Percentiles rank a stretch among this genome's conserved stretches.
Evolutionary conservation across 2,329 filamentous ascomycete species (phyloP).

Genomic region (Aaosphaeria pasadenensis): DNA sequence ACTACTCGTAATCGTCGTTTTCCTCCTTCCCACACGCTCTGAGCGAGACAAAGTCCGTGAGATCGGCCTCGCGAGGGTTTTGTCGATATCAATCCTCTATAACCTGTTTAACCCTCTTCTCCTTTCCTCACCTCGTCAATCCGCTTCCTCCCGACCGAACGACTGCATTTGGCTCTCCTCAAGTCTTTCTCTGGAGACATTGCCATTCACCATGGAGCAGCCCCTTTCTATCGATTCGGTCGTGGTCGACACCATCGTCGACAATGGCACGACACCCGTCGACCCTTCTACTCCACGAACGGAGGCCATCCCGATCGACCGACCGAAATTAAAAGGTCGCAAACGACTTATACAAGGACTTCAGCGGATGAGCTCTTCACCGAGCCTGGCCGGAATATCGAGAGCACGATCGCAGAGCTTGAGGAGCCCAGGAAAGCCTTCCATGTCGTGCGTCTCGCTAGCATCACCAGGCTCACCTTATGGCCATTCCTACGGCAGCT

Average conservation of each 20-base stretch:
- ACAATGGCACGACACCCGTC: constrained; percentile 8
- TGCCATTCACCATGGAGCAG: constrained; percentile 22
- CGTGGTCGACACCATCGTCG: constrained; percentile 28
- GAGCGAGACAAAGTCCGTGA: too few relatives aligned
- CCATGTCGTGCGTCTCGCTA: constrained; percentile 64
- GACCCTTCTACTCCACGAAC: constrained; percentile 14
- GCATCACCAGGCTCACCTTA: constrained; percentile 51
- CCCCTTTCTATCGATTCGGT: constrained; percentile 37
- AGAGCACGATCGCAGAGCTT: constrained; percentile 66
- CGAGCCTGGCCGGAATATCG: constrained; percentile 63
- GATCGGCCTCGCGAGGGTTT: neutral
- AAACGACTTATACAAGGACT: constrained; percentile 70
- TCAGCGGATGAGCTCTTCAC: constrained; percentile 78
- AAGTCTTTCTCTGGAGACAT: too few relatives aligned
- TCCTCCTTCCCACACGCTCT: too few relatives aligned
- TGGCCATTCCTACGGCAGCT: constrained; percentile 52
- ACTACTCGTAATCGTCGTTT: neutral
- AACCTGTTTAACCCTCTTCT: neutral
- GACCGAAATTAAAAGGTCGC: constrained; percentile 63
- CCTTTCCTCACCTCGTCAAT: neutral
- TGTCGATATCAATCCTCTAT: neutral
- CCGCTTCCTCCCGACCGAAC: neutral
- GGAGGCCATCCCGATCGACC: constrained; percentile 27
- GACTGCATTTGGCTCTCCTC: too few relatives aligned
- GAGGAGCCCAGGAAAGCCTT: constrained; percentile 60